Evolutionary conservation across 768 basidiomycete species (phyloP).

Genomic region (Suillus discolor): DNA sequence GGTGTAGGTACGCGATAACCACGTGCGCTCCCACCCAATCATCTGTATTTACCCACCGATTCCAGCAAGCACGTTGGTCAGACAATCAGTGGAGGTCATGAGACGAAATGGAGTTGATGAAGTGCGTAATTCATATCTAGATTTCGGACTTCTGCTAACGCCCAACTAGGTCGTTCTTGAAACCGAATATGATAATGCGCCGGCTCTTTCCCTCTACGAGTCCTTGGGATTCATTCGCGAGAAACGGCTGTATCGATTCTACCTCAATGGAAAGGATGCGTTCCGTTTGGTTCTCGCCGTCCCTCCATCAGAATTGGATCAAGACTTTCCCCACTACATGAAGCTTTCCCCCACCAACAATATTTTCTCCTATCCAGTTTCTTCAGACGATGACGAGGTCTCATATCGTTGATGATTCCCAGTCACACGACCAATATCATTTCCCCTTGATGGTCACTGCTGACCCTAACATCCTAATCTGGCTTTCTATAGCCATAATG

Average conservation of each 20-base stretch:
- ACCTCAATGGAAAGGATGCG: slow-evolving; percentile 96
- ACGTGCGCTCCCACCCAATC: background rate
- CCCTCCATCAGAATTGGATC: slow-evolving; percentile 37
- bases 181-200: slow-evolving; percentile 91
- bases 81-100: slow-evolving; percentile 85
- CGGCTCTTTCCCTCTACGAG: slow-evolving; percentile 88
- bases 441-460: too few relatives aligned
- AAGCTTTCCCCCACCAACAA: slow-evolving; percentile 18
- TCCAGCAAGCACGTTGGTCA: slow-evolving; percentile 83
- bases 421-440: slow-evolving; percentile 8
- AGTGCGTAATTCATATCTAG: slow-evolving; percentile 50
- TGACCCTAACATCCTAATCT: slow-evolving; percentile 1
- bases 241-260: slow-evolving; percentile 93
- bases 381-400: slow-evolving; percentile 30
- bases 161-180: slow-evolving; percentile 80
- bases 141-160: slow-evolving; percentile 8
- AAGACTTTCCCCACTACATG: slow-evolving; percentile 15
- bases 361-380: slow-evolving; percentile 24
- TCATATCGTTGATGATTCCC: slow-evolving; percentile 2
- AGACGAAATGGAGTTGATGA: slow-evolving; percentile 80
- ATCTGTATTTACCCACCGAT: background rate
- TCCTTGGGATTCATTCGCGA: slow-evolving; percentile 94
- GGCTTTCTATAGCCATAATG: slow-evolving; percentile 5
- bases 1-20: slow-evolving; percentile 77
- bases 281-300: slow-evolving; percentile 78